Evolutionary conservation across 2,329 filamentous ascomycete genomes (phyloP), one percentile per base, ranked within the genome.

Genomic region (Diplocarpon rosae): DNA sequence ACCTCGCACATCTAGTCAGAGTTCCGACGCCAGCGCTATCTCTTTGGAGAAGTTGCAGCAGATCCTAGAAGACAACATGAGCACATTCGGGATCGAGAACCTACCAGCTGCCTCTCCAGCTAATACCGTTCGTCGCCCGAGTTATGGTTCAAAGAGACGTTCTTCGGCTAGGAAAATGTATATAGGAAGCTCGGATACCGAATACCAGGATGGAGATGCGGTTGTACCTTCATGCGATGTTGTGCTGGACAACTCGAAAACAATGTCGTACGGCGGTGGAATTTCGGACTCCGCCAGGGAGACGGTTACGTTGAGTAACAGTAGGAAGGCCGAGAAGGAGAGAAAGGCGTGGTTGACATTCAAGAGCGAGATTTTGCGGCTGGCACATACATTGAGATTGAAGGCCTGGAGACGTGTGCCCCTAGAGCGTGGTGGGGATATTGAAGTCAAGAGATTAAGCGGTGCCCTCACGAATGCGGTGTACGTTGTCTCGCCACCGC

Each of bases 391-490:
- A 0, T 69, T 98, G 42, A 79, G 80, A 42, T 73, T 96, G 28
- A 95, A 94, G 62, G 87, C 90, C 9, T 98, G 92, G 92, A 78
- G 89, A 42, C 80, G 80, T 48, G 78, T 98, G 0, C 76, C 86
- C 0, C 66, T 90, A 41, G 83, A 85, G 10, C 69, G 71, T 51
- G 84, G 83, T 52, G 75, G 78, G 40, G 70, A 69, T 31, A 80
- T 92, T 51, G 72, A 73, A 1, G 82, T 92, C 5, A 75, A 85
- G 63, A 75, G 85, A 39, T 69, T 93, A 24, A 95, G 90, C 62
- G 92, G 92, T 49, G 92, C 92, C 8, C 67, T 98, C 54, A 98
- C 92, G 15, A 98, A 98, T 61, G 88, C 90, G 10, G 89, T 98
- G 30, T 98, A 96, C 60, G 88, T 95, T 40, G 88, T 96, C 16